These are phyloP conservation scores for Salix exigua DNA, from an alignment of 345 rosid species.

Conservation along the genomic window DNA sequence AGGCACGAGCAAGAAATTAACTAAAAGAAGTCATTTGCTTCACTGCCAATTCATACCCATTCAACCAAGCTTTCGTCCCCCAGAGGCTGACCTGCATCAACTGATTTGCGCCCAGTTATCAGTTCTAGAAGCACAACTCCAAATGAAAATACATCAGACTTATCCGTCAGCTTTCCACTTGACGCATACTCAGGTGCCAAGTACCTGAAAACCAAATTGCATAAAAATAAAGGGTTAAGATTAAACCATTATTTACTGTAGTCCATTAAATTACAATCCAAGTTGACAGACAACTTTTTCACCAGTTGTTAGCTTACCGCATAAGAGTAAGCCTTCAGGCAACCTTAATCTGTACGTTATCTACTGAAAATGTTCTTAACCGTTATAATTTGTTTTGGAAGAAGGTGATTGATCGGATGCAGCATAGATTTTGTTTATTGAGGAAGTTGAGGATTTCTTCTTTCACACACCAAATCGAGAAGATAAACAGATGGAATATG, in stretches of 20 bases:
- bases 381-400: background rate
- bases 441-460: background rate
- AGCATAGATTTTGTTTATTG: background rate
- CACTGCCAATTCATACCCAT: conserved; percentile 56
- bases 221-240: background rate
- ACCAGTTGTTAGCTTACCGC: background rate
- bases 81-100: conserved; percentile 70
- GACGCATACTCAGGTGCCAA: conserved; percentile 96
- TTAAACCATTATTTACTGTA: background rate
- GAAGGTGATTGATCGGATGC: background rate
- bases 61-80: conserved; percentile 99
- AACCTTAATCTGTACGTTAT: background rate
- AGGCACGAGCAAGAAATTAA: background rate
- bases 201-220: conserved; percentile 50
- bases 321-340: background rate
- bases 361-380: background rate
- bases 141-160: conserved; percentile 93
- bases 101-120: conserved; percentile 88
- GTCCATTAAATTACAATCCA: background rate
- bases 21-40: background rate
- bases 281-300: background rate
- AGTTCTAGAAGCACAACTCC: conserved; percentile 97
- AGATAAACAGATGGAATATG: background rate
- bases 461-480: background rate
- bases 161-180: conserved; percentile 90